These are phyloP conservation scores for Colletotrichum navitas DNA, from an alignment of 2,329 filamentous ascomycete genomes.

Conservation along the genomic window DNA sequence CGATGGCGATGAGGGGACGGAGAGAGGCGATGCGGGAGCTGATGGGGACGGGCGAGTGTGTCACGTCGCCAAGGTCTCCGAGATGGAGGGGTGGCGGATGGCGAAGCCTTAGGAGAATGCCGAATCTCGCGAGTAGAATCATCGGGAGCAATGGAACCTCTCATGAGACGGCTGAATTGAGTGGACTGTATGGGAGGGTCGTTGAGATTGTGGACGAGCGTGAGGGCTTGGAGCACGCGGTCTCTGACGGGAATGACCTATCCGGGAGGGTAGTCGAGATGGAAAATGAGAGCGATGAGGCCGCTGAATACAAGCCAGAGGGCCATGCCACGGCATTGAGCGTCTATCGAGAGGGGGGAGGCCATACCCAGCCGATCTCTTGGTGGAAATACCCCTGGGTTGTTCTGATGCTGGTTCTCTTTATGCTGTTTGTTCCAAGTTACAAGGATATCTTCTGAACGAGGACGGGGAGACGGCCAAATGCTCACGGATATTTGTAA, in stretches of 20 bases:
- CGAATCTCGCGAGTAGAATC: background rate
- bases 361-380: background rate
- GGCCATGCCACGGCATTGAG: background rate
- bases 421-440: background rate
- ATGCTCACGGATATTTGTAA: background rate
- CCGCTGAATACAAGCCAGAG: background rate
- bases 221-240: background rate
- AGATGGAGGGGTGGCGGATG: background rate
- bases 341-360: background rate
- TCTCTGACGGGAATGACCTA: background rate
- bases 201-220: background rate
- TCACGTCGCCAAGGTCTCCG: background rate
- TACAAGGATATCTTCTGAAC: background rate
- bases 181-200: background rate
- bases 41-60: background rate
- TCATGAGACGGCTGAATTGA: background rate
- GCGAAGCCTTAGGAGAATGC: background rate
- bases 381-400: slow-evolving; percentile 12
- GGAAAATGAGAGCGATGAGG: background rate
- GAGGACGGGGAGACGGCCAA: background rate
- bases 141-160: background rate
- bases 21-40: background rate
- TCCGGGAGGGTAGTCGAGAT: background rate
- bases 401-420: background rate
- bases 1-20: background rate